These are phyloP conservation scores for Hypomyces perniciosus DNA, from an alignment of 2,329 filamentous ascomycete genomes.

Conservation along the genomic window DNA sequence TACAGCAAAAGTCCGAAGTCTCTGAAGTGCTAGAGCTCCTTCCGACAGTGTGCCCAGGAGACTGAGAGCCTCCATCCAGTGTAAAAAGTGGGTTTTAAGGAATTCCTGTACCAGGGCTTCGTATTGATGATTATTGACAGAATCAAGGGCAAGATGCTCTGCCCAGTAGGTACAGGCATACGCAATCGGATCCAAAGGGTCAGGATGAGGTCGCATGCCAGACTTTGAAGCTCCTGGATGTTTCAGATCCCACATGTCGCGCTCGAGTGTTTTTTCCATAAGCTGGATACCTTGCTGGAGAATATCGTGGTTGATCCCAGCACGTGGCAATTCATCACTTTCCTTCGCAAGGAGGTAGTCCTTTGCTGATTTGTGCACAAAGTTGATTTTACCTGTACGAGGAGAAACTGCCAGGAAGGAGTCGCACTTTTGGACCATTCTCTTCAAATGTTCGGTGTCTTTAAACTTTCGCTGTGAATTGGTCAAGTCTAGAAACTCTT, in stretches of 20 bases:
- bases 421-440: constrained; percentile 30
- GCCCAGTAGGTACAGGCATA: constrained; percentile 21
- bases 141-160: constrained; percentile 6
- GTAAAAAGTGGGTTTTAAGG: constrained; percentile 28
- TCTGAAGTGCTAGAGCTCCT: constrained; percentile 13
- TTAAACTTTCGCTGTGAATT: constrained; percentile 3
- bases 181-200: constrained; percentile 1
- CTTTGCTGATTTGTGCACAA: constrained; percentile 39
- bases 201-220: not conserved
- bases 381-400: constrained; percentile 21
- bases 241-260: constrained; percentile 20
- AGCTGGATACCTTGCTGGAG: constrained; percentile 7
- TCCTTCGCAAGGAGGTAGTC: constrained; percentile 35
- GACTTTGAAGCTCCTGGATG: not conserved
- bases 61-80: constrained; percentile 39
- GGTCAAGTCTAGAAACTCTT: constrained; percentile 25
- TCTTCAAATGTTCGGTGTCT: constrained; percentile 13
- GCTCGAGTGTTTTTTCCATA: not conserved
- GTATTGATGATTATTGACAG: constrained; percentile 11
- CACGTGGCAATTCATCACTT: not conserved
- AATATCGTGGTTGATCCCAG: not conserved
- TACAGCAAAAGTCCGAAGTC: constrained; percentile 6
- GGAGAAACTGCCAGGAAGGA: constrained; percentile 33
- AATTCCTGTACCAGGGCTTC: constrained; percentile 25
- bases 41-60: constrained; percentile 22